Evolutionary conservation across 257 asterid genomes (phyloP).

Genomic region (Catharanthus roseus): DNA sequence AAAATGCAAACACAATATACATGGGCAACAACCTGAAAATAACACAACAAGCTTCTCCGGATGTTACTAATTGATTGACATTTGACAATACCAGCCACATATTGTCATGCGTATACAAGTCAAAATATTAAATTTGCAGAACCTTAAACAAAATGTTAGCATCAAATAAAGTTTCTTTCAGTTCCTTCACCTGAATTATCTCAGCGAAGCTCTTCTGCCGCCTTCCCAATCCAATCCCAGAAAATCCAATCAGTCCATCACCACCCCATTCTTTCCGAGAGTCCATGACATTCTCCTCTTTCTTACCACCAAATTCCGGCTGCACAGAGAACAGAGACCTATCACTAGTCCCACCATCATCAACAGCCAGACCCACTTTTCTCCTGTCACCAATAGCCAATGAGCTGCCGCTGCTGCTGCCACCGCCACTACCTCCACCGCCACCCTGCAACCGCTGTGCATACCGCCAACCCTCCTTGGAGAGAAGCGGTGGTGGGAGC

Average conservation of each 20-base stretch:
- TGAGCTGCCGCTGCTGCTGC: slow-evolving; percentile 19
- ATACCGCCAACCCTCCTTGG: slow-evolving; percentile 47
- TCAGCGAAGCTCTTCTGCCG: slow-evolving; percentile 54
- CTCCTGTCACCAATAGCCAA: slow-evolving; percentile 48
- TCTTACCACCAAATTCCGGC: slow-evolving; percentile 38
- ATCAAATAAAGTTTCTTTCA: slow-evolving; percentile 2
- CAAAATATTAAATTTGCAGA: slow-evolving; percentile 2
- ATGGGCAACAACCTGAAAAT: neutral
- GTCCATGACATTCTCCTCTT: slow-evolving; percentile 32
- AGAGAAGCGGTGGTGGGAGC: slow-evolving; percentile 49
- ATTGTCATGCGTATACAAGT: neutral
- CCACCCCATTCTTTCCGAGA: slow-evolving; percentile 50
- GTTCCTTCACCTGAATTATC: slow-evolving; percentile 51
- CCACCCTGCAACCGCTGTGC: slow-evolving; percentile 39
- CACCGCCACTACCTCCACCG: slow-evolving; percentile 19
- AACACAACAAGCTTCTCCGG: neutral
- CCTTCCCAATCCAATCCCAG: slow-evolving; percentile 44
- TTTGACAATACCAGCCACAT: slow-evolving; percentile 2
- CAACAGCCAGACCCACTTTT: slow-evolving; percentile 25
- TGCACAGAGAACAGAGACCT: slow-evolving; percentile 44
- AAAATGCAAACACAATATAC: neutral
- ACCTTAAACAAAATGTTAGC: neutral
- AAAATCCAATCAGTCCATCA: slow-evolving; percentile 56
- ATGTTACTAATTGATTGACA: neutral
- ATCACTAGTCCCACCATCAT: slow-evolving; percentile 19